Evolutionary conservation across 441 rosid genomes (phyloP).

Genomic region (Eruca vesicaria): DNA sequence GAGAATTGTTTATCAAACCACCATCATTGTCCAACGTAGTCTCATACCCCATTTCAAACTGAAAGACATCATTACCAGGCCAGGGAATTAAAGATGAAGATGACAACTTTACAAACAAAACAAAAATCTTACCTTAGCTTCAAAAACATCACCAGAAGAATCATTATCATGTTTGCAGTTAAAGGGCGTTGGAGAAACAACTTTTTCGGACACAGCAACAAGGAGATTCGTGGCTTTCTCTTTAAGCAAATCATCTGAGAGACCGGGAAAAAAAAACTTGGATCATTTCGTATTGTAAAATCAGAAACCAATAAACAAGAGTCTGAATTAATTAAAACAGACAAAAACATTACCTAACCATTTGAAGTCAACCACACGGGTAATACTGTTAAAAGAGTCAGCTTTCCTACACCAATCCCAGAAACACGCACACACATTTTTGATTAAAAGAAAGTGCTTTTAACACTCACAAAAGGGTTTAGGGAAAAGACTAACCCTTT

Average conservation of each 20-base stretch:
- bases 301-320: neutral
- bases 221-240: conserved; percentile 3
- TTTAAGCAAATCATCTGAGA: neutral
- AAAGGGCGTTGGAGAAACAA: conserved; percentile 3
- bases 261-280: neutral
- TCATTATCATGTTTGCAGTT: neutral
- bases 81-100: neutral
- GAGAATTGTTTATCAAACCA: neutral
- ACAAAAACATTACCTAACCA: neutral
- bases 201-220: conserved; percentile 14
- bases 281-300: neutral
- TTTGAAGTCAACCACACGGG: neutral
- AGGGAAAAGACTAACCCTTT: neutral
- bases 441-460: neutral
- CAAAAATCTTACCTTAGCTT: neutral
- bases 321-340: neutral
- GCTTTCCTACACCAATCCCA: neutral
- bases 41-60: neutral
- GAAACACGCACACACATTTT: neutral
- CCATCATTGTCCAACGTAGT: neutral
- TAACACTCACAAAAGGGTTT: neutral
- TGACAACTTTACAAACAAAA: neutral
- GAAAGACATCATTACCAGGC: neutral
- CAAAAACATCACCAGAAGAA: neutral
- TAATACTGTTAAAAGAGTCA: neutral